Conservation (phyloP, 164 flowering plant species). For the grape (Vitis vinifera) region DNA sequence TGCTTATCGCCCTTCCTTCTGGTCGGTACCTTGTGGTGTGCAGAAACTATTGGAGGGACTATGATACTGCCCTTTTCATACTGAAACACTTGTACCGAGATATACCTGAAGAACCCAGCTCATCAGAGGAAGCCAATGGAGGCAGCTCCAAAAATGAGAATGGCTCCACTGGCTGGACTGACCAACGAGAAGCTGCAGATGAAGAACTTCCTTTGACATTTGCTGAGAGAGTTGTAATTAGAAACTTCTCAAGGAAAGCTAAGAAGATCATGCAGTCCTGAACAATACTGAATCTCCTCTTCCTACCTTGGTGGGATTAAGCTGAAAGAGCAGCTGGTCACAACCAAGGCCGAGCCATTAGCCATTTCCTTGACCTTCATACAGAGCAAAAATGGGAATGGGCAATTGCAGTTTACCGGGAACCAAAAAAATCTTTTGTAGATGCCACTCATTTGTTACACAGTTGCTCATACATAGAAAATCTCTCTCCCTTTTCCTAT, state of each 20-base stretch:
- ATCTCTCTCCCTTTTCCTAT: too few relatives aligned
- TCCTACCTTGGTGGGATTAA: too few relatives aligned
- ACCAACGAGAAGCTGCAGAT: constrained; percentile 42
- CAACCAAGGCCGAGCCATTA: too few relatives aligned
- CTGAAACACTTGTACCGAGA: constrained; percentile 80
- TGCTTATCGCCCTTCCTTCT: background rate
- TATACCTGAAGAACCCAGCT: constrained; percentile 69
- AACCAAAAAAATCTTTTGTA: too few relatives aligned
- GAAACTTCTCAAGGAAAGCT: constrained; percentile 55
- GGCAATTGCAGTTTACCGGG: too few relatives aligned
- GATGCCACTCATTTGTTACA: too few relatives aligned
- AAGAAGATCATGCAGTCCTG: constrained; percentile 27
- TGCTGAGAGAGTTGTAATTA: constrained; percentile 40
- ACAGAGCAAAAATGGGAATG: too few relatives aligned
- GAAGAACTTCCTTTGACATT: constrained; percentile 87
- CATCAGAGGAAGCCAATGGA: constrained; percentile 22
- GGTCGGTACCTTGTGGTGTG: background rate
- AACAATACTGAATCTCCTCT: too few relatives aligned
- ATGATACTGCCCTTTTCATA: constrained; percentile 90
- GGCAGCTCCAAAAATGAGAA: constrained; percentile 20
- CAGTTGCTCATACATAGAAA: too few relatives aligned
- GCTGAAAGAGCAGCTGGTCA: too few relatives aligned
- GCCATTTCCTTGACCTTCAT: too few relatives aligned
- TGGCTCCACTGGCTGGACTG: constrained; percentile 30
- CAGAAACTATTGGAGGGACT: constrained; percentile 97